A percentile compares a stretch with the other conserved stretches of the same genome.
These are phyloP conservation scores for Marasmius fiardii DNA, from an alignment of 1,284 basidiomycete genomes.

Conservation along the genomic window DNA sequence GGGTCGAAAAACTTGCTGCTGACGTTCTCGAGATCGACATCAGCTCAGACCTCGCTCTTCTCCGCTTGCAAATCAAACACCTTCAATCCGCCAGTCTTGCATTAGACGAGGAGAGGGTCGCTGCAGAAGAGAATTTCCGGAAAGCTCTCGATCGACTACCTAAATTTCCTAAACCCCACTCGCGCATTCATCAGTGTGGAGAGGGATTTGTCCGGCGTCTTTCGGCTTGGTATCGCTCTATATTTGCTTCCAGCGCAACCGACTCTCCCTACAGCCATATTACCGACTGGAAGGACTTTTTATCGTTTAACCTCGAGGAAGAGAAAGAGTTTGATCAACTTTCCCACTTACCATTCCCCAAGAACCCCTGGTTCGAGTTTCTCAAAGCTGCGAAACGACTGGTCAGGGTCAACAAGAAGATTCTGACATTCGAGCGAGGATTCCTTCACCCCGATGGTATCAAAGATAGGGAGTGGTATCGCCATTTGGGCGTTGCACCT, in stretches of 20 bases:
- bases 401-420: conserved; percentile 64
- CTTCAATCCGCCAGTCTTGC: conserved; percentile 48
- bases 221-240: neutral
- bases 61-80: conserved; percentile 30
- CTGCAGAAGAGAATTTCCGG: conserved; percentile 40
- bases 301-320: neutral
- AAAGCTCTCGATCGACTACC: conserved; percentile 25
- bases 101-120: conserved; percentile 53
- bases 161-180: conserved; percentile 9
- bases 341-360: neutral
- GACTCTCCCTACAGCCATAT: neutral
- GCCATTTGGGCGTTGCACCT: conserved; percentile 61
- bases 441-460: conserved; percentile 82
- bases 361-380: conserved; percentile 32
- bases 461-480: conserved; percentile 82
- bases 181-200: neutral
- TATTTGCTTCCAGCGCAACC: neutral
- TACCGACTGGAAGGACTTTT: neutral
- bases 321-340: neutral
- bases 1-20: conserved; percentile 7
- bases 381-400: conserved; percentile 63
- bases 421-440: conserved; percentile 77
- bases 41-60: conserved; percentile 22
- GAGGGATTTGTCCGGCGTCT: neutral
- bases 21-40: conserved; percentile 17